Evolutionary conservation across 1,284 basidiomycete genomes (phyloP).

Genomic region (Ganoderma resinaceum): DNA sequence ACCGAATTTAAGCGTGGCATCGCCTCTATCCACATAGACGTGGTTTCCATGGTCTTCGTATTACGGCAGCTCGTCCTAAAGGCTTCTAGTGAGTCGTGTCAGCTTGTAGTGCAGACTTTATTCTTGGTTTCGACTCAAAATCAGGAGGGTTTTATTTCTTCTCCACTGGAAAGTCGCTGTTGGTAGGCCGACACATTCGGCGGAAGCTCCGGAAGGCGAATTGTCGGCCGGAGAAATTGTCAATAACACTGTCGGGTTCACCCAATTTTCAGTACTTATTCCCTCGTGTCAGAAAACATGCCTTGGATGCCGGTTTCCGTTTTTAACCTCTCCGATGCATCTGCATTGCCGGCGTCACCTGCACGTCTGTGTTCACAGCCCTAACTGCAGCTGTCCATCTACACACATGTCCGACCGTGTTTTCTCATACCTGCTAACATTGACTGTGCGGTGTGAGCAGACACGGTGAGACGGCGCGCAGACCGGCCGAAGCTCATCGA

Average conservation of each 20-base stretch:
- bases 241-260: neutral
- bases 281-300: neutral
- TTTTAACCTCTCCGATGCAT: conserved; percentile 1
- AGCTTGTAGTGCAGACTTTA: neutral
- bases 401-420: neutral
- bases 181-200: neutral
- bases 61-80: neutral
- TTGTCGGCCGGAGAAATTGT: neutral
- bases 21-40: conserved; percentile 2
- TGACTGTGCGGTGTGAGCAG: neutral
- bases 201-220: neutral
- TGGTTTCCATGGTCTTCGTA: conserved; percentile 2
- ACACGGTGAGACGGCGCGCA: neutral
- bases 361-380: neutral
- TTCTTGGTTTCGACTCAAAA: neutral
- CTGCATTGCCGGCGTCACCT: neutral
- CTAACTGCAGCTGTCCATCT: neutral
- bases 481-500: neutral
- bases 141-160: too few relatives aligned
- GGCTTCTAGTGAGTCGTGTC: neutral
- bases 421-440: neutral
- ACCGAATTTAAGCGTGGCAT: conserved; percentile 9
- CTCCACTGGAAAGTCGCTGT: too few relatives aligned
- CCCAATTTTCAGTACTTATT: neutral
- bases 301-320: conserved; percentile 6